Base-by-base conservation (phyloP, 176 grass and related monocot genomes). In the Alopecurus myosuroides region DNA sequence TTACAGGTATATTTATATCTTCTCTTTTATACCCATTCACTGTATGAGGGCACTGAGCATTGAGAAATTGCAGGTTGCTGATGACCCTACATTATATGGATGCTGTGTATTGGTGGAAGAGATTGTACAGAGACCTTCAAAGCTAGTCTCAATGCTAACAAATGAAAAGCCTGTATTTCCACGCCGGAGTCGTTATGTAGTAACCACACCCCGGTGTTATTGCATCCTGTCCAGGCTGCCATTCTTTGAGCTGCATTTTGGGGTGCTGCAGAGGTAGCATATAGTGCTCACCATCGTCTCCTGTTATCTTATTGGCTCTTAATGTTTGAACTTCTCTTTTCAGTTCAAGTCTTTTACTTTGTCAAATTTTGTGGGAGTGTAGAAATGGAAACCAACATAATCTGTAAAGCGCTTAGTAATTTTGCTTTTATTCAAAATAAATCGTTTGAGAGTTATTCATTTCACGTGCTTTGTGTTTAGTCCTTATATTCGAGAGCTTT, bases 91-190 rank as follows among this genome's bases (percentile, higher is more conserved):
- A 44, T 85, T 99, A 73, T 99, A 99, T 94, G 97, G 97, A 86
- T 99, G 97, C 45, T 99, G 97, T 25, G 81, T 99, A 12, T 85
- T 99, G 85, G 97, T 99, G 49, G 97, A 99, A 91, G 97, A 99
- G 82, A 90, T 97, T 18, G 88, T 99, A 71, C 94, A 99, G 65
- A 91, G 83, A 77, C 94, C 97, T 51, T 99, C 97, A 72, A 99
- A 92, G 39, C 81, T 99, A 57, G 89, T 99, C 75, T 96, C 97
- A 11, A 94, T 99, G 91, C 89, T 96, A 45, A 77, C 74, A 11
- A 88, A 82, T 17, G 90, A 92, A 31, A 92, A 94, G 45, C 62
- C 82, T 6, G 18, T 31, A 71, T 85, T 94, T 89, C 69, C 88
- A 81, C 87, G 64, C 5, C 81, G 93, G 76, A 99, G 92, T 77